Percentiles rank a stretch among this genome's conserved stretches.
These are phyloP conservation scores for Butyriboletus loyo DNA, from an alignment of 768 basidiomycete species.

Conservation along the genomic window DNA sequence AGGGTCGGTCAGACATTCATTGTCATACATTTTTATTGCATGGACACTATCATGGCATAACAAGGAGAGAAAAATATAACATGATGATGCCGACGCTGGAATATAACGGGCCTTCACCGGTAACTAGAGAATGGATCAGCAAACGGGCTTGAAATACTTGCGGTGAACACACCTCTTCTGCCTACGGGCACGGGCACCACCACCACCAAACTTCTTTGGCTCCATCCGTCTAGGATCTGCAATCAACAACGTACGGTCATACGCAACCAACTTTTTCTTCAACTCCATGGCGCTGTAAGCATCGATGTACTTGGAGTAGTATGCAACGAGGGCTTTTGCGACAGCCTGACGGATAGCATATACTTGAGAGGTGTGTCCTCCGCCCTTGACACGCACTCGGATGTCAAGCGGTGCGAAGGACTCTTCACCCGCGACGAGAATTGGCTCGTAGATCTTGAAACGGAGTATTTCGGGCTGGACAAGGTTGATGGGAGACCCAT, in stretches of 20 bases:
- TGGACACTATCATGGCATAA: slow-evolving; percentile 36
- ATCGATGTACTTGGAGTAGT: slow-evolving; percentile 98
- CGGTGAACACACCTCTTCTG: slow-evolving; percentile 75
- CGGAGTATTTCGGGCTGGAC: slow-evolving; percentile 94
- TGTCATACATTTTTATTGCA: slow-evolving; percentile 33
- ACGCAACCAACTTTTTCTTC: slow-evolving; percentile 96
- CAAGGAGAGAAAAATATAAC: slow-evolving; percentile 37
- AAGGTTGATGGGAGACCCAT: slow-evolving; percentile 95
- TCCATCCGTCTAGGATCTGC: slow-evolving; percentile 97
- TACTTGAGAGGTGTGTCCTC: slow-evolving; percentile 98
- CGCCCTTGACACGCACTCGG: slow-evolving; percentile 96
- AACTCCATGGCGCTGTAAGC: slow-evolving; percentile 95
- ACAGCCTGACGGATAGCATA: slow-evolving; percentile 99
- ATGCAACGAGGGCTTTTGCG: slow-evolving; percentile 95
- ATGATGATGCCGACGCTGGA: slow-evolving; percentile 43
- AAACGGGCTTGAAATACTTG: neutral
- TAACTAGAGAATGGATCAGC: slow-evolving; percentile 51
- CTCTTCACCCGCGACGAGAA: slow-evolving; percentile 91
- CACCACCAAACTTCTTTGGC: slow-evolving; percentile 99
- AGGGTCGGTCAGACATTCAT: neutral
- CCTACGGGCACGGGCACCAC: slow-evolving; percentile 95
- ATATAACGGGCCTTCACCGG: slow-evolving; percentile 43
- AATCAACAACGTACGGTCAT: slow-evolving; percentile 88
- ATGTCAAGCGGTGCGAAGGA: slow-evolving; percentile 87
- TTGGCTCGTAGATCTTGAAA: slow-evolving; percentile 96